A percentile compares a stretch with the other conserved stretches of the same genome.
These are phyloP conservation scores for Setaria viridis DNA, from an alignment of 202 grass and related monocot genomes.

Conservation along the genomic window DNA sequence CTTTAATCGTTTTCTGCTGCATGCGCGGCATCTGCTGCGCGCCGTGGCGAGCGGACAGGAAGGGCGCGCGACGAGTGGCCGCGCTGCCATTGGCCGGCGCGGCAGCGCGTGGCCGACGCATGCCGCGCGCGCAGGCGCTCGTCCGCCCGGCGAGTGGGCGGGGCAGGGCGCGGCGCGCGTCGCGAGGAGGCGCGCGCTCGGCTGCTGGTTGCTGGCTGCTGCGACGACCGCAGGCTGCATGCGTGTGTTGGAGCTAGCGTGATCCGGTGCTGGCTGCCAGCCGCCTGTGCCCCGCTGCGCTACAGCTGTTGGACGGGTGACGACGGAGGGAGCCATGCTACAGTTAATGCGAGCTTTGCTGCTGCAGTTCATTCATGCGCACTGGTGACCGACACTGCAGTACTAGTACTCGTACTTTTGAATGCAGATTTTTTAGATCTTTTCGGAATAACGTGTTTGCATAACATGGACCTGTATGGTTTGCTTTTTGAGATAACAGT, in stretches of 20 bases:
- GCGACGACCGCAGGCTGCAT: background rate
- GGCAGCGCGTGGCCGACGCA: slow-evolving; percentile 39
- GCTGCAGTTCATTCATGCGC: background rate
- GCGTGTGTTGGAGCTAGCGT: background rate
- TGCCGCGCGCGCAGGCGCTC: background rate
- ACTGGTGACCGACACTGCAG: background rate
- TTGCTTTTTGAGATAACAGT: background rate
- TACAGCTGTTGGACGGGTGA: slow-evolving; percentile 36
- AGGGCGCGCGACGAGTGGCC: slow-evolving; percentile 52
- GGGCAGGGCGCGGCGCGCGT: slow-evolving; percentile 25
- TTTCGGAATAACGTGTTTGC: background rate
- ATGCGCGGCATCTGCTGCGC: slow-evolving; percentile 53
- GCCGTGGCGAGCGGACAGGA: slow-evolving; percentile 57
- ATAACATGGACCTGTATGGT: background rate
- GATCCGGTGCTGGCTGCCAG: background rate
- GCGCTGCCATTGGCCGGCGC: slow-evolving; percentile 40
- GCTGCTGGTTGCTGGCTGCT: background rate
- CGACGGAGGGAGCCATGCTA: slow-evolving; percentile 19
- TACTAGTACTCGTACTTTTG: background rate
- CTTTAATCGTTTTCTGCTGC: slow-evolving; percentile 25
- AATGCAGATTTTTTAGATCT: background rate
- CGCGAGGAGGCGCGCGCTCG: slow-evolving; percentile 20
- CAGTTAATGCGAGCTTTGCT: slow-evolving; percentile 10
- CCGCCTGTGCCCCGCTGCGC: background rate
- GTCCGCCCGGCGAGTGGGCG: slow-evolving; percentile 44